Conservation (phyloP, 805 yeast species). For the Blastobotrys peoriensis region DNA sequence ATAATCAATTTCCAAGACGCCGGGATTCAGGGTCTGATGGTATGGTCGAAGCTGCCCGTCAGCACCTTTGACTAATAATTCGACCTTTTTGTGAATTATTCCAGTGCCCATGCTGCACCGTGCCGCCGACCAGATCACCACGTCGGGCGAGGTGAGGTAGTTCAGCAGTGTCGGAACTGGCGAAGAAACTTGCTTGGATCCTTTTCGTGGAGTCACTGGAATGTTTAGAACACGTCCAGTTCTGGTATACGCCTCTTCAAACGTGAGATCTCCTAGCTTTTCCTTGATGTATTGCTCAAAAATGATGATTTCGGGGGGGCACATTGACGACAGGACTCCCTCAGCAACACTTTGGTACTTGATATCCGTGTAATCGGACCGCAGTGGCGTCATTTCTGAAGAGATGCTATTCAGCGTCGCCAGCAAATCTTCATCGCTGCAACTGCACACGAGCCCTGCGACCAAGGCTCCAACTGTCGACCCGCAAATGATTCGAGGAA, state of each 20-base stretch:
- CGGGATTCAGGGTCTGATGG: conserved; percentile 10
- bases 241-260: conserved; percentile 82
- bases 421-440: conserved; percentile 58
- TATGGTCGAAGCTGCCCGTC: conserved; percentile 38
- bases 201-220: conserved; percentile 72
- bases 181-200: conserved; percentile 17
- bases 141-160: conserved; percentile 90
- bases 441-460: conserved; percentile 76
- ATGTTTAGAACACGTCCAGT: conserved; percentile 79
- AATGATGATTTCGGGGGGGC: conserved; percentile 76
- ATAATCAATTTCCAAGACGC: conserved; percentile 26
- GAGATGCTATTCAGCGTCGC: conserved; percentile 32
- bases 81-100: conserved; percentile 55
- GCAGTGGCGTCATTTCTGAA: conserved; percentile 19
- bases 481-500: conserved; percentile 86
- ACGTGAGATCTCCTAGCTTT: conserved; percentile 76
- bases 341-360: conserved; percentile 50
- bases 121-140: conserved; percentile 83
- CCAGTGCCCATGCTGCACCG: conserved; percentile 64
- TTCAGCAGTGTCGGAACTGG: conserved; percentile 46
- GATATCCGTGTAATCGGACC: conserved; percentile 16
- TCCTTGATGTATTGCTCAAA: conserved; percentile 73
- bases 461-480: conserved; percentile 92
- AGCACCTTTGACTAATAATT: conserved; percentile 51
- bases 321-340: conserved; percentile 70